phyloP scores from a whole-genome alignment of 495 filamentous ascomycete genomes.

The Xylaria telfairii region DNA sequence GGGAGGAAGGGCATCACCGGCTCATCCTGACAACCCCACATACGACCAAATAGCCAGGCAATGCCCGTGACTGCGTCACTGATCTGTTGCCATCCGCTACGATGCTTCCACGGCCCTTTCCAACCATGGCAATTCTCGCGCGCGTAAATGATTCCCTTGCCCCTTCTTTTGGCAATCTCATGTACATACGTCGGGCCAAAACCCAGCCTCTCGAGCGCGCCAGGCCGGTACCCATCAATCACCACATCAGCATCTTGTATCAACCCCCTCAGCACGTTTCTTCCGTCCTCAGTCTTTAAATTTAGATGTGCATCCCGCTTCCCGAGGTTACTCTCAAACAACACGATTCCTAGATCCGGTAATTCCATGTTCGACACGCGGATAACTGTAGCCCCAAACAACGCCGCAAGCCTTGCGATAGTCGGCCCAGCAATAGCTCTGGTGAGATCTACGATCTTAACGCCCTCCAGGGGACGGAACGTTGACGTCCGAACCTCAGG shows the following conservation, averaged over 20 bases:
- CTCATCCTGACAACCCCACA: constrained; percentile 62
- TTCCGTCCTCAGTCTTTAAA: constrained; percentile 51
- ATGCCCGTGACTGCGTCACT: constrained; percentile 57
- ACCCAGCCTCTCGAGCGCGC: constrained; percentile 57
- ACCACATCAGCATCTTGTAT: constrained; percentile 63
- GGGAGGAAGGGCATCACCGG: constrained; percentile 69
- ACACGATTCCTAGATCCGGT: constrained; percentile 53
- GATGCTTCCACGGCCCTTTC: constrained; percentile 57
- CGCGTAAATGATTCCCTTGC: constrained; percentile 55
- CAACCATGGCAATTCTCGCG: constrained; percentile 66
- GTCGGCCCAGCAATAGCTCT: constrained; percentile 66
- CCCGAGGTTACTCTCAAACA: constrained; percentile 61
- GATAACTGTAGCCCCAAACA: constrained; percentile 67
- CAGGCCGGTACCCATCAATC: constrained; percentile 62
- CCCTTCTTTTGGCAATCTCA: constrained; percentile 53
- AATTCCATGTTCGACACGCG: constrained; percentile 62
- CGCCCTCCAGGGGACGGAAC: constrained; percentile 57
- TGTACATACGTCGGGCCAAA: constrained; percentile 57
- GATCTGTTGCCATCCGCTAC: constrained; percentile 64
- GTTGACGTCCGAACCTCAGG: constrained; percentile 44
- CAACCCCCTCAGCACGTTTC: constrained; percentile 48
- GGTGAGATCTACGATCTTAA: constrained; percentile 67
- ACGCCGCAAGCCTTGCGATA: constrained; percentile 59
- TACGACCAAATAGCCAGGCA: constrained; percentile 64
- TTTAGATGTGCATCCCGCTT: constrained; percentile 63